These are phyloP conservation scores for Syzygium aromaticum DNA, from an alignment of 345 rosid genomes.

Conservation along the genomic window DNA sequence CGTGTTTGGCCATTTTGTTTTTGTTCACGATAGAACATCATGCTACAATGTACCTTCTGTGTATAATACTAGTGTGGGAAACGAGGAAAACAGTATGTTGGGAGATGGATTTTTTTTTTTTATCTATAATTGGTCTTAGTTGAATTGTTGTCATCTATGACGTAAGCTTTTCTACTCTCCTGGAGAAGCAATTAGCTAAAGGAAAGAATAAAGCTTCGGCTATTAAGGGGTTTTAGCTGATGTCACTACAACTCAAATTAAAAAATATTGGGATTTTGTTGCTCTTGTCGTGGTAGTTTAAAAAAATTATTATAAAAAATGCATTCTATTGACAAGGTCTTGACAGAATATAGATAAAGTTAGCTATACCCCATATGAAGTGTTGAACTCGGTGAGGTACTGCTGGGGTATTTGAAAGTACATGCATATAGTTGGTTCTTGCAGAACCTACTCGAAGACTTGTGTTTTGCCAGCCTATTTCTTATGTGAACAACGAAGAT, in stretches of 20 bases:
- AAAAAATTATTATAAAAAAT: background rate
- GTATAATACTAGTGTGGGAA: background rate
- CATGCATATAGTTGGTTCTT: background rate
- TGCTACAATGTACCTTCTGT: background rate
- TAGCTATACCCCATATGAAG: background rate
- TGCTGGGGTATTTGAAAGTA: background rate
- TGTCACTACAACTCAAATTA: background rate
- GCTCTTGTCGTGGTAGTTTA: background rate
- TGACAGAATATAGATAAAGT: background rate
- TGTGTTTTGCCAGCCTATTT: background rate
- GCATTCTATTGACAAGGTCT: background rate
- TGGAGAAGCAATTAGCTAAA: background rate
- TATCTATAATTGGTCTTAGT: background rate
- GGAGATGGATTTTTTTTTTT: background rate
- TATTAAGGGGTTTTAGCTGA: background rate
- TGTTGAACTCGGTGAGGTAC: background rate
- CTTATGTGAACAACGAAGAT: background rate
- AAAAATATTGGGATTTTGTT: background rate
- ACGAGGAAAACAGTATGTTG: background rate
- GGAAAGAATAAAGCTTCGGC: background rate
- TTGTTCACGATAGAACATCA: background rate
- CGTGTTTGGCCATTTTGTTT: background rate
- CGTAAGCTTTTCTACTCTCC: background rate
- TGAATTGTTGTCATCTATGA: background rate
- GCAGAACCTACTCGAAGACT: background rate